phyloP scores from a whole-genome alignment of 139 green algal species.

The Chlorella sorokiniana region DNA sequence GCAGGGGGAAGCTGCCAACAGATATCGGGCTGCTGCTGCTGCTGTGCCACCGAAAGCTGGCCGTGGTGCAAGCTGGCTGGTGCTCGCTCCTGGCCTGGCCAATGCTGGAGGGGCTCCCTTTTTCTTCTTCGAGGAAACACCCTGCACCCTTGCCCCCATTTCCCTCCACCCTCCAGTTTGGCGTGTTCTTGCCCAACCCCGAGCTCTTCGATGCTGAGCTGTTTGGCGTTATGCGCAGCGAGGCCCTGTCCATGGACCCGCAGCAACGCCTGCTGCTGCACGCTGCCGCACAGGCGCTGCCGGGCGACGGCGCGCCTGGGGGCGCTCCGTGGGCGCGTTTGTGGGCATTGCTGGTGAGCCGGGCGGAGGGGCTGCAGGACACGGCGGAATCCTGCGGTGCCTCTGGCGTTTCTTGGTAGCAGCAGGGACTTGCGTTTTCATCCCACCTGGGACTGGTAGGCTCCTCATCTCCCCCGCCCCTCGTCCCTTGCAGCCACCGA shows the following conservation, averaged over 20 bases:
- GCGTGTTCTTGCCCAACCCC: constrained; percentile 54
- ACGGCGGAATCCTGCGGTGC: not conserved
- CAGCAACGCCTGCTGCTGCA: constrained; percentile 83
- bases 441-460: not conserved
- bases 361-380: not conserved
- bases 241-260: constrained; percentile 66
- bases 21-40: too few relatives aligned
- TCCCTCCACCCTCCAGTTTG: too few relatives aligned
- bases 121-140: not conserved
- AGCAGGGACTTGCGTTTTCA: not conserved
- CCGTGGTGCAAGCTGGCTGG: too few relatives aligned
- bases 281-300: constrained; percentile 50
- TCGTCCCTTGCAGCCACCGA: constrained; percentile 47
- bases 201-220: constrained; percentile 59
- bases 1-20: not conserved
- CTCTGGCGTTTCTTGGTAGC: not conserved
- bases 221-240: constrained; percentile 52
- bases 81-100: too few relatives aligned
- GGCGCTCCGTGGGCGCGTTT: constrained; percentile 57
- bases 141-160: not conserved
- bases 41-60: too few relatives aligned
- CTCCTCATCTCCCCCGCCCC: not conserved
- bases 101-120: too few relatives aligned
- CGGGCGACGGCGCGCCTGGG: not conserved
- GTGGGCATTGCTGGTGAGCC: constrained; percentile 64